Evolutionary conservation across 768 basidiomycete genomes (phyloP).

Genomic region (Dioszegia crocea): DNA sequence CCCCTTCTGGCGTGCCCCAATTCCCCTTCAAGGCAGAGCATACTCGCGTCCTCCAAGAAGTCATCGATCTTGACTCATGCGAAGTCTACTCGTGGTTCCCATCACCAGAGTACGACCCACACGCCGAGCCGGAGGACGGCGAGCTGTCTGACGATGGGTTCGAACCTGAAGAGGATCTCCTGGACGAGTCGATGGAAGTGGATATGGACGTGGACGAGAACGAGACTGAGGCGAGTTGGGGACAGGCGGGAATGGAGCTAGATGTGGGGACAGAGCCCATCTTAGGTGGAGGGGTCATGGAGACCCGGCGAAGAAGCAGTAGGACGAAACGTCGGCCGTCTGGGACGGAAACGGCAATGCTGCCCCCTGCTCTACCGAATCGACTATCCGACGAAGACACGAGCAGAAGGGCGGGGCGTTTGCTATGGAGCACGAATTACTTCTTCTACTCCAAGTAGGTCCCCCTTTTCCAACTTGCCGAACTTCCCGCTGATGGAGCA

Average conservation of each 20-base stretch:
- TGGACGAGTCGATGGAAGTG: slow-evolving; percentile 23
- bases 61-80: slow-evolving; percentile 83
- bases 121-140: slow-evolving; percentile 53
- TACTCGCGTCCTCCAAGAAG: slow-evolving; percentile 80
- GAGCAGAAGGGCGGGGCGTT: slow-evolving; percentile 56
- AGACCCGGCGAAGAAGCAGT: slow-evolving; percentile 1
- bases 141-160: slow-evolving; percentile 61
- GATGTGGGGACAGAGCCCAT: slow-evolving; percentile 31
- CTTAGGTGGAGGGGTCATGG: not conserved
- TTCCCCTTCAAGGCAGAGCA: slow-evolving; percentile 72
- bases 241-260: slow-evolving; percentile 39
- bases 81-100: slow-evolving; percentile 94
- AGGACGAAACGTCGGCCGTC: not conserved
- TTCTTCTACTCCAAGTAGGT: slow-evolving; percentile 91
- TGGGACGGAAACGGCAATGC: not conserved
- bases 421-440: slow-evolving; percentile 95
- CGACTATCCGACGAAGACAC: slow-evolving; percentile 12
- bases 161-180: slow-evolving; percentile 14
- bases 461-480: not conserved
- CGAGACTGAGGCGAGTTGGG: slow-evolving; percentile 25
- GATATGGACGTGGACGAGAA: slow-evolving; percentile 26
- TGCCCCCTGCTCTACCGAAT: slow-evolving; percentile 11
- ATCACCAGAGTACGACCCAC: slow-evolving; percentile 89
- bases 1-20: slow-evolving; percentile 20
- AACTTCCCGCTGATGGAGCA: slow-evolving; percentile 11